A percentile compares a stretch with the other conserved stretches of the same genome.
phyloP scores from a whole-genome alignment of 2,329 filamentous ascomycete genomes.

The Botryotinia narcissicola region DNA sequence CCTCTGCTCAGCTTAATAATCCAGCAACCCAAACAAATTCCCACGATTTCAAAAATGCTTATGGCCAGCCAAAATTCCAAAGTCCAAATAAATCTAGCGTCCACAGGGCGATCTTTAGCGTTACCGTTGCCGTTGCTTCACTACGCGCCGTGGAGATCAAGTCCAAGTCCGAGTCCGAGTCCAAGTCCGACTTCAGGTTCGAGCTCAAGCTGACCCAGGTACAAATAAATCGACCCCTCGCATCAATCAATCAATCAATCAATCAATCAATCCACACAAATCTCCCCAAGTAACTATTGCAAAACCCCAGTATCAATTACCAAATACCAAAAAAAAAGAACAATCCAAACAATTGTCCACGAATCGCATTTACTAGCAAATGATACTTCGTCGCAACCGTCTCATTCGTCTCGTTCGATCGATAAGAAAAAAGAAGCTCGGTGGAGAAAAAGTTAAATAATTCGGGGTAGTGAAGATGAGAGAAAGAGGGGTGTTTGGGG shows the following conservation, averaged over 20 bases:
- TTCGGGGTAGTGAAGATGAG: neutral
- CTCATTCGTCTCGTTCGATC: neutral
- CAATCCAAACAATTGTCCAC: no score
- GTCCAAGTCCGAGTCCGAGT: no score
- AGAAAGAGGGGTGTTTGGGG: neutral
- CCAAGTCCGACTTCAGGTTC: neutral
- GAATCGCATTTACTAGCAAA: no score
- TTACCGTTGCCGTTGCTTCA: neutral
- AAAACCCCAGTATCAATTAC: no score
- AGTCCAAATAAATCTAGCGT: neutral
- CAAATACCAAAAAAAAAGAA: no score
- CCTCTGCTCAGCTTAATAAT: neutral
- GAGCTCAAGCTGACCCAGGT: neutral
- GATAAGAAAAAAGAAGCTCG: neutral
- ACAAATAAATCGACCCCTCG: neutral
- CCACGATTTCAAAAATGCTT: neutral
- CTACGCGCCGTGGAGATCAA: no score
- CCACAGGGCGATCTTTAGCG: no score
- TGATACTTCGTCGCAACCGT: neutral
- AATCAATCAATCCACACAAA: no score
- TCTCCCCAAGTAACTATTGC: no score
- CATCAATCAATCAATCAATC: neutral
- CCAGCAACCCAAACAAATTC: neutral
- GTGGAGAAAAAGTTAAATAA: no score
- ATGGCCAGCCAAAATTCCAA: no score